These are phyloP conservation scores for Suillus lakei DNA, from an alignment of 768 basidiomycete species.

Conservation along the genomic window DNA sequence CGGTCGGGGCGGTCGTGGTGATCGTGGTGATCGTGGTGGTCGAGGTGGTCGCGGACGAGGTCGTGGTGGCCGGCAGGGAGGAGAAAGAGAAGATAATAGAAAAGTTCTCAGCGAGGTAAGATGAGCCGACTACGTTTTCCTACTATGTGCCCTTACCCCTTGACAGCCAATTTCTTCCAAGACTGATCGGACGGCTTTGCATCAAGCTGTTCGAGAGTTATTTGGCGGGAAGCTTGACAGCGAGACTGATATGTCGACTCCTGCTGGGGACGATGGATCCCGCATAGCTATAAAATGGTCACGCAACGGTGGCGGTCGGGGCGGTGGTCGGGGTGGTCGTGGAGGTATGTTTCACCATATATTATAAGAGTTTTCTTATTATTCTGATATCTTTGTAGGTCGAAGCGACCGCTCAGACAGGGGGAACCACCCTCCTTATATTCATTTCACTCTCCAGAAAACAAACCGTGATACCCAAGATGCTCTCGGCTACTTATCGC, in stretches of 20 bases:
- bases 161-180: slow-evolving; percentile 83
- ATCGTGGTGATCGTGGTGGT: slow-evolving; percentile 44
- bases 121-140: slow-evolving; percentile 34
- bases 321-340: slow-evolving; percentile 46
- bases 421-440: slow-evolving; percentile 80
- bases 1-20: slow-evolving; percentile 29
- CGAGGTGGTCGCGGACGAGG: slow-evolving; percentile 52
- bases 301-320: slow-evolving; percentile 51
- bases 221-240: slow-evolving; percentile 87
- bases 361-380: not conserved
- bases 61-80: slow-evolving; percentile 46
- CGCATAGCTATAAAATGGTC: slow-evolving; percentile 84
- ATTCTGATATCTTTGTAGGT: slow-evolving; percentile 15
- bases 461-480: slow-evolving; percentile 98
- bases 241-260: slow-evolving; percentile 64
- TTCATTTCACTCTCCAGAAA: slow-evolving; percentile 97
- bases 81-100: slow-evolving; percentile 64
- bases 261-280: slow-evolving; percentile 67
- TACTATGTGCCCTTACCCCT: slow-evolving; percentile 12
- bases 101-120: slow-evolving; percentile 81
- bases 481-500: slow-evolving; percentile 79
- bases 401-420: slow-evolving; percentile 54
- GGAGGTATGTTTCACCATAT: slow-evolving; percentile 18
- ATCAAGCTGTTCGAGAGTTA: slow-evolving; percentile 76
- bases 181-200: slow-evolving; percentile 78